Base-by-base conservation (phyloP, 2,329 filamentous ascomycete genomes). In the Aspergillus sp. region DNA sequence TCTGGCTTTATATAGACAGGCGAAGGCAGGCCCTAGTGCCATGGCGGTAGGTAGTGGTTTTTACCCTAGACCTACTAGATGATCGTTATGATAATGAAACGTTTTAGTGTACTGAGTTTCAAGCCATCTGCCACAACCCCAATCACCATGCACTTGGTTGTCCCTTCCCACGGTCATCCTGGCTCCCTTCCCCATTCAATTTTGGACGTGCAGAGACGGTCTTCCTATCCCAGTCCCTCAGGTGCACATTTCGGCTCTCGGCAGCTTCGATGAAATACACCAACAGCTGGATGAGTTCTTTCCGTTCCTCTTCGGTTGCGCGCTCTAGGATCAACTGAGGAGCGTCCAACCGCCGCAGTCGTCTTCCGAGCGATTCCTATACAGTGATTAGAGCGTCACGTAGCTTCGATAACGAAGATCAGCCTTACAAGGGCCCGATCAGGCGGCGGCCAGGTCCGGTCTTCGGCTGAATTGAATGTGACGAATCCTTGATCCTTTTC, bases 401-500 rank as follows among this genome's bases (percentile, higher is more conserved):
- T 5, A 34, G 25, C 29, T 21, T 43, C 19, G 9, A 13, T 43
- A 11, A 14, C 23, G 13, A 21, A 23, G 20, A 23, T 19, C 14
- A 41, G 3, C 32, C 47, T 43, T 43, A 49, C 36, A 9, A 49
- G 38, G 11, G 25, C 25, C 16, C 19, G 25, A 16, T 49, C 48
- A 21, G 46, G 23, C 7, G 44, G 47, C 42, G 47, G 54, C 54
- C 50, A 56, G 43, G 40, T 29, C 4, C 17, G 19, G 31, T 54
- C 32, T 11, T 53, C 45, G 5, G 45, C 42, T 2, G 54, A 56
- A 10, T 56, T 56, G 5, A 52, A 56, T 16, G 20, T 54, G 14
- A 38, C 14, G 25, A 38, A 34, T 13, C 45, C 42, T 7, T 44
- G n/a, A 3, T 21, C 10, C 42, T 41, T 41, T 5, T 56, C 42